Percentiles rank a stretch among this genome's conserved stretches.
Conservation (phyloP, 495 filamentous ascomycete genomes). For the Ascodesmis nigricans region DNA sequence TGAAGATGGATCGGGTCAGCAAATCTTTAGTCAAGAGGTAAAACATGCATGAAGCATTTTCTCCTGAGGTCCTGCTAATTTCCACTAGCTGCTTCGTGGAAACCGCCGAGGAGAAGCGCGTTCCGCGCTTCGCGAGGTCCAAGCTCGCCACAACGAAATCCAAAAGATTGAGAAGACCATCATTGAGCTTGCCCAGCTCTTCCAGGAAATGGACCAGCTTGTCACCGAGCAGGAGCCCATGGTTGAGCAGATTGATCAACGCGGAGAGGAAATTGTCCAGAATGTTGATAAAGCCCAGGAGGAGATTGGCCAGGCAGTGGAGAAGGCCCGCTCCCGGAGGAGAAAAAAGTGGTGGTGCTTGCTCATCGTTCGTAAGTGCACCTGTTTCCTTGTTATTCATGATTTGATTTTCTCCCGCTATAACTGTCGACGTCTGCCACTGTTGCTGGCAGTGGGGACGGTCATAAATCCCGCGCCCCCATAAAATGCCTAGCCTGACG, state of each 20-base stretch:
- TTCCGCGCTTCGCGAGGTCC: conserved; percentile 49
- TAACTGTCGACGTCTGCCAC: background rate
- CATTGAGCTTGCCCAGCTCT: conserved; percentile 60
- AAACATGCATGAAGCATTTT: conserved; percentile 15
- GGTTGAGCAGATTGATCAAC: conserved; percentile 56
- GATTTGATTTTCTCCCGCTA: background rate
- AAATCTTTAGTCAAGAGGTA: conserved; percentile 65
- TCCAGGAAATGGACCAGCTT: conserved; percentile 63
- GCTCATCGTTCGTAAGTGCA: conserved; percentile 50
- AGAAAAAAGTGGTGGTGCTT: conserved; percentile 98
- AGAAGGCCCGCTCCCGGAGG: conserved; percentile 52
- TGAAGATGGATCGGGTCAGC: conserved; percentile 41
- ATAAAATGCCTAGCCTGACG: background rate
- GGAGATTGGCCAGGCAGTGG: conserved; percentile 54
- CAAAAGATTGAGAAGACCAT: conserved; percentile 77
- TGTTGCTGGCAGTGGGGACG: background rate
- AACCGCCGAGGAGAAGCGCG: conserved; percentile 63
- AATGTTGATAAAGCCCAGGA: conserved; percentile 64
- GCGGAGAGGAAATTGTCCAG: conserved; percentile 52
- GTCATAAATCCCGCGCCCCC: background rate
- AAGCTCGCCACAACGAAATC: conserved; percentile 69
- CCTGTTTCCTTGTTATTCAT: conserved; percentile 2
- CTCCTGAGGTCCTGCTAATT: too few relatives aligned
- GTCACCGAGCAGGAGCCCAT: conserved; percentile 63
- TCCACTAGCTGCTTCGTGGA: conserved; percentile 31